phyloP scores from a whole-genome alignment of 148 eudicot genomes.

The Nepenthes mirabilis region DNA sequence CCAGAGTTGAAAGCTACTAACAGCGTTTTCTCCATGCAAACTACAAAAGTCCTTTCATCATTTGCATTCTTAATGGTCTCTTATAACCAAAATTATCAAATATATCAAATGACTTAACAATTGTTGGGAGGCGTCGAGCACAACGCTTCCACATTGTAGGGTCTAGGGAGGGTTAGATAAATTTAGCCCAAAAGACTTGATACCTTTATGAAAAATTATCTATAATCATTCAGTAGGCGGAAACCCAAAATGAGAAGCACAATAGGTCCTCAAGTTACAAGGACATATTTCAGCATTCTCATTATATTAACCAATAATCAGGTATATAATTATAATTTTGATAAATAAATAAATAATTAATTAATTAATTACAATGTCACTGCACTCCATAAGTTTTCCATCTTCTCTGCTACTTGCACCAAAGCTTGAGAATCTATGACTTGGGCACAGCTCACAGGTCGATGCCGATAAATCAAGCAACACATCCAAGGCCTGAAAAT shows the following conservation, averaged over 20 bases:
- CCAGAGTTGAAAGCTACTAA: no score
- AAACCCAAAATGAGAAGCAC: no score
- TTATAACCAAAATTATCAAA: no score
- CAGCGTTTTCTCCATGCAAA: no score
- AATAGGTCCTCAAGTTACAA: not conserved
- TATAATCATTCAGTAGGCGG: not conserved
- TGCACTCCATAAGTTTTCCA: slow-evolving; percentile 15
- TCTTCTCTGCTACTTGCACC: slow-evolving; percentile 28
- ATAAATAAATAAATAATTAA: not conserved
- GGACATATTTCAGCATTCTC: not conserved
- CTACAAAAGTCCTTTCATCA: no score
- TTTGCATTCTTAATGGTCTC: no score
- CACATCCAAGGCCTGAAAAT: slow-evolving; percentile 53
- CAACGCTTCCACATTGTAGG: no score
- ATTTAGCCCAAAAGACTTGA: no score
- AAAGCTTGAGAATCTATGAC: slow-evolving; percentile 20
- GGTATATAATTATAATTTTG: not conserved
- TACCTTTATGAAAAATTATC: not conserved
- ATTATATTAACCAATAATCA: not conserved
- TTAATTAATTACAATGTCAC: slow-evolving; percentile 39
- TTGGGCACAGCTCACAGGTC: slow-evolving; percentile 23
- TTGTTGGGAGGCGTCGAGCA: no score
- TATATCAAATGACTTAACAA: no score
- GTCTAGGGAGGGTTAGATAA: no score
- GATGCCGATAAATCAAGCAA: slow-evolving; percentile 73